phyloP scores from a whole-genome alignment of 176 grass and related monocot genomes.

The Stipa capillata region DNA sequence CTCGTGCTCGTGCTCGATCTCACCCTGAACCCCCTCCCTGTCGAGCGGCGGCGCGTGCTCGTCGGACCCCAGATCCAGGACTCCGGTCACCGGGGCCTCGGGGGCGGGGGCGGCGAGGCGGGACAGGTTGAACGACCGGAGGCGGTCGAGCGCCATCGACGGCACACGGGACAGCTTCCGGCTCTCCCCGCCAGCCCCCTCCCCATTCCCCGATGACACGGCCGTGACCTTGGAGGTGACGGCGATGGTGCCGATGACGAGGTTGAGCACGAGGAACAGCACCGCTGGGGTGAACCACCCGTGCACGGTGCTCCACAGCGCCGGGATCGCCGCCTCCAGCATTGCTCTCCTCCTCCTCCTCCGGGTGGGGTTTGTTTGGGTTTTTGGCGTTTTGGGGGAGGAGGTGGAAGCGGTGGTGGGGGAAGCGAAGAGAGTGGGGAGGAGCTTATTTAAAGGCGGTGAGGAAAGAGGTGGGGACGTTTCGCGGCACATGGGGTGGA shows the following conservation, averaged over 20 bases:
- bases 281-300: slow-evolving; percentile 76
- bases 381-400: no score
- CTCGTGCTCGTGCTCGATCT: no score
- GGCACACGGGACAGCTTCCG: slow-evolving; percentile 42
- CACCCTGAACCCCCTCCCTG: background rate
- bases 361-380: no score
- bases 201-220: no score
- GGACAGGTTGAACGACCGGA: slow-evolving; percentile 56
- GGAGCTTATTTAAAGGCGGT: no score
- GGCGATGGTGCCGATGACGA: slow-evolving; percentile 97
- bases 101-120: slow-evolving; percentile 20
- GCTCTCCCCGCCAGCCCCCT: background rate
- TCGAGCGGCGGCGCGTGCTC: background rate
- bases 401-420: no score
- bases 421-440: no score
- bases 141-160: slow-evolving; percentile 64
- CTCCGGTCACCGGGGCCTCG: background rate
- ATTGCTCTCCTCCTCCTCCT: slow-evolving; percentile 10
- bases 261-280: slow-evolving; percentile 80
- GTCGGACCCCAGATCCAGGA: slow-evolving; percentile 26
- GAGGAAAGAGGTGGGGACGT: no score
- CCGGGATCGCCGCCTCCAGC: slow-evolving; percentile 51
- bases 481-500: no score
- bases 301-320: slow-evolving; percentile 52
- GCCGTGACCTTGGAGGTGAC: slow-evolving; percentile 52